A percentile compares a stretch with the other conserved stretches of the same genome.
phyloP scores from a whole-genome alignment of 2,329 filamentous ascomycete genomes.

The Paraphaeosphaeria minitans region DNA sequence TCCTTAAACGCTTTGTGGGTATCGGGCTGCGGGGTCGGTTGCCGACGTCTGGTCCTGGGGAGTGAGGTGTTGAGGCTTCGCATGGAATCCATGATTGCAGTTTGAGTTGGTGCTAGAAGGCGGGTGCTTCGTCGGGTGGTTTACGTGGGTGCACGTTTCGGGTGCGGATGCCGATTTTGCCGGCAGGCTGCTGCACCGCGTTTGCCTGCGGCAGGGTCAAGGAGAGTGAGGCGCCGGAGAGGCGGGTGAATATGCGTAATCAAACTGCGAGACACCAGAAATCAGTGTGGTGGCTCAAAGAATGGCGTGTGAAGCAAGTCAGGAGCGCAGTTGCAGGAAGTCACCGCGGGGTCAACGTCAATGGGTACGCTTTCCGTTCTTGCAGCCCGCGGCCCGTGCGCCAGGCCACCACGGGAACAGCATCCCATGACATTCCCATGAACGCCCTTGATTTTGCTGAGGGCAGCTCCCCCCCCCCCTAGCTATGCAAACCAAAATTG shows the following conservation, averaged over 20 bases:
- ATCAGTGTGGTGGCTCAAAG: not conserved
- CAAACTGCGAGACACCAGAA: not conserved
- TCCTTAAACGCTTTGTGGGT: constrained; percentile 89
- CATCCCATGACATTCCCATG: not conserved
- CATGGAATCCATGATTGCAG: constrained; percentile 47
- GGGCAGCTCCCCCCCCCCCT: not conserved
- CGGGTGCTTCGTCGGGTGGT: not conserved
- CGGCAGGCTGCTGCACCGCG: constrained; percentile 1
- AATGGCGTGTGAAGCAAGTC: not conserved
- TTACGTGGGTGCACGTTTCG: not conserved
- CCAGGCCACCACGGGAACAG: not conserved
- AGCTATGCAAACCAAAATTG: constrained; percentile 31
- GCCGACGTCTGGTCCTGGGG: constrained; percentile 37
- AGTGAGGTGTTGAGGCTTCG: constrained; percentile 49
- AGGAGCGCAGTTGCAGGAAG: not conserved
- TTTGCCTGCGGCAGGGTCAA: not conserved
- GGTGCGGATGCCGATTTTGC: not conserved
- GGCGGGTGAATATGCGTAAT: not conserved
- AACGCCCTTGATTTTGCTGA: not conserved
- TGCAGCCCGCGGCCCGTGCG: constrained; percentile 3
- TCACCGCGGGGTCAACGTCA: not conserved
- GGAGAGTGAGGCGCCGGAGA: not conserved
- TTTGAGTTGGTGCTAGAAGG: not conserved
- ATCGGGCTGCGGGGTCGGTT: constrained; percentile 45
- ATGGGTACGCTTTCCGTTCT: constrained; percentile 5